Evolutionary conservation across 2,329 filamentous ascomycete genomes (phyloP).

Genomic region (Botrytis hyacinthi): DNA sequence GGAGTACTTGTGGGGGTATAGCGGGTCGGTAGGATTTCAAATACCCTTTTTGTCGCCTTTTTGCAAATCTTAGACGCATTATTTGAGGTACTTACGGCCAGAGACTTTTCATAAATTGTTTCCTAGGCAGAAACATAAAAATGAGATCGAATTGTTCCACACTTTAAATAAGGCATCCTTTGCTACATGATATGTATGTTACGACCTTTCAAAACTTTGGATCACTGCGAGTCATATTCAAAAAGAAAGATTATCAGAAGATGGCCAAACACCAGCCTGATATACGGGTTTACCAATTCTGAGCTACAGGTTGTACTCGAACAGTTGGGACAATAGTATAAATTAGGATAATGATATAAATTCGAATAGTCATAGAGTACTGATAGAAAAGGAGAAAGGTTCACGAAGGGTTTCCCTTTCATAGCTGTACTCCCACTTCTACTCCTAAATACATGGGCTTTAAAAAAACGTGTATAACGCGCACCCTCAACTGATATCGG

Average conservation of each 20-base stretch:
- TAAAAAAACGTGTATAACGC: too few species aligned
- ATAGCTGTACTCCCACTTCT: neutral
- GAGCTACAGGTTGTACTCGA: neutral
- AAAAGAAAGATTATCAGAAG: neutral
- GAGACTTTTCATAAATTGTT: neutral
- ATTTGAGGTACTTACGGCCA: neutral
- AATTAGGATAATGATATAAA: too few species aligned
- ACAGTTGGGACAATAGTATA: neutral
- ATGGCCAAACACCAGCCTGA: neutral
- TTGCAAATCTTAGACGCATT: neutral
- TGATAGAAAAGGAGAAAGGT: neutral
- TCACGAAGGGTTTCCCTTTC: fast-evolving
- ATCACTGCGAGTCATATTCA: neutral
- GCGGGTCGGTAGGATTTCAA: conserved; percentile 6
- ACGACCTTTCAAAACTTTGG: neutral
- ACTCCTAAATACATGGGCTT: neutral
- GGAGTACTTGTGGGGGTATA: neutral
- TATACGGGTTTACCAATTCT: neutral
- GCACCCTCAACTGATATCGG: too few species aligned
- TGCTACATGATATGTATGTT: neutral
- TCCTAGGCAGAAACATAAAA: neutral
- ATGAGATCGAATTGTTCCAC: neutral
- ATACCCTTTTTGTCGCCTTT: conserved; percentile 15
- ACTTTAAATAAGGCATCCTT: neutral
- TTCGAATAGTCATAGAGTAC: neutral